phyloP scores from a whole-genome alignment of 2,329 filamentous ascomycete genomes.

The Zasmidium citrigriseum region DNA sequence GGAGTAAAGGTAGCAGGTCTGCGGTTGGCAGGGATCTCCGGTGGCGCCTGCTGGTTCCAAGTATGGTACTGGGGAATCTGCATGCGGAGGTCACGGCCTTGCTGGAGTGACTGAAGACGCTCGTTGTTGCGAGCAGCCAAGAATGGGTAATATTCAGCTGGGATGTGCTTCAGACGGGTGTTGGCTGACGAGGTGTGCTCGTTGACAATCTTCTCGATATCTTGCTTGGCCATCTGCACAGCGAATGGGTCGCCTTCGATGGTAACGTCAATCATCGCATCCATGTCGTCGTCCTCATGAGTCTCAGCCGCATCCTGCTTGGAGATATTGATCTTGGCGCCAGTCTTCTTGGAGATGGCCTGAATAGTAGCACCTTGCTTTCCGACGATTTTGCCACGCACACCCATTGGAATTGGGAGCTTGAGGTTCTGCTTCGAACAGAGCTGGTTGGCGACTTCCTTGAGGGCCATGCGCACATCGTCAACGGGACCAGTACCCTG shows the following conservation, averaged over 20 bases:
- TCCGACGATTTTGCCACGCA: conserved; percentile 88
- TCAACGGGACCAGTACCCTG: conserved; percentile 83
- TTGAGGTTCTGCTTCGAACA: conserved; percentile 76
- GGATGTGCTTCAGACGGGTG: conserved; percentile 78
- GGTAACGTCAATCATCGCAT: conserved; percentile 75
- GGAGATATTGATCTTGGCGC: conserved; percentile 86
- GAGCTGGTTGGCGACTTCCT: conserved; percentile 84
- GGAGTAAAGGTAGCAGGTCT: conserved; percentile 70
- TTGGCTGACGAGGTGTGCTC: conserved; percentile 82
- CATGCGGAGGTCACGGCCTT: conserved; percentile 74
- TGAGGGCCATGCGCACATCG: conserved; percentile 81
- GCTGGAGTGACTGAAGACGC: conserved; percentile 67
- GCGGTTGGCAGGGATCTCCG: conserved; percentile 61
- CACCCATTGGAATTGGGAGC: conserved; percentile 79
- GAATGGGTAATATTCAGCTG: conserved; percentile 93
- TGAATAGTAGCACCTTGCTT: conserved; percentile 89
- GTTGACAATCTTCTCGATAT: conserved; percentile 83
- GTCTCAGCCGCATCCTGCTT: conserved; percentile 67
- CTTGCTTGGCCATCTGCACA: conserved; percentile 77
- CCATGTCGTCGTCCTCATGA: conserved; percentile 70
- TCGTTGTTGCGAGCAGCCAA: conserved; percentile 78
- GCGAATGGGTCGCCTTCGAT: conserved; percentile 92
- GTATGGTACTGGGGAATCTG: conserved; percentile 80
- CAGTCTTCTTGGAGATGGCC: conserved; percentile 83
- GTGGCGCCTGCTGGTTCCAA: conserved; percentile 68